Conservation (phyloP, 2,329 filamentous ascomycete species). For the Fusarium torreyae region DNA sequence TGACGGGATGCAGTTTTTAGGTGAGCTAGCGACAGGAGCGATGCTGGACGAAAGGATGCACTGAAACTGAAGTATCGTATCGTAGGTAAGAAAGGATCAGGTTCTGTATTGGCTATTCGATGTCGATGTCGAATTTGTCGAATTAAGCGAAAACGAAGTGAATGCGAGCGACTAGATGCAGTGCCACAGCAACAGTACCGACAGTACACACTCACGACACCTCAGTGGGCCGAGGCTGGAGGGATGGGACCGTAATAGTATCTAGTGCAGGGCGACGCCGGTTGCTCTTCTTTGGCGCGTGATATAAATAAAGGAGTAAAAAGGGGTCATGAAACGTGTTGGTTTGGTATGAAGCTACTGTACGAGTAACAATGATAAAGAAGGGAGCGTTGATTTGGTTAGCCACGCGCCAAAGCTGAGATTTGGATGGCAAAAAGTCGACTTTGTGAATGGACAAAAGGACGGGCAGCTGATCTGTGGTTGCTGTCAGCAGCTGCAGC, state of each 20-base stretch:
- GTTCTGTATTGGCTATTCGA: not conserved
- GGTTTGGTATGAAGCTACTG: conserved; percentile 16
- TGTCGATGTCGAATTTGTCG: not conserved
- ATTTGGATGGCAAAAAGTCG: conserved; percentile 28
- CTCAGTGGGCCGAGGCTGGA: conserved; percentile 28
- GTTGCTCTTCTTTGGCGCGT: conserved; percentile 28
- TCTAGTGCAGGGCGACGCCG: conserved; percentile 22
- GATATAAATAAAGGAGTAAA: conserved; percentile 25
- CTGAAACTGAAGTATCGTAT: conserved; percentile 5
- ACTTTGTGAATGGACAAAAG: conserved; percentile 27
- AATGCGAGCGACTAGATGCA: conserved; percentile 16
- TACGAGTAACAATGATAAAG: conserved; percentile 13
- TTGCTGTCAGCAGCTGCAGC: conserved; percentile 33
- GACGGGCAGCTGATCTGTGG: conserved; percentile 36
- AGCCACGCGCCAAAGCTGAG: conserved; percentile 34
- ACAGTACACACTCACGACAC: conserved; percentile 27
- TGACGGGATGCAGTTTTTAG: conserved; percentile 13
- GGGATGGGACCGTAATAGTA: conserved; percentile 23
- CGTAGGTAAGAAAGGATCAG: conserved; percentile 17
- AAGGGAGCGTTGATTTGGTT: conserved; percentile 11
- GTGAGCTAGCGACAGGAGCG: conserved; percentile 14
- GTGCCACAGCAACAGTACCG: conserved; percentile 25
- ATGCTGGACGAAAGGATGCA: conserved; percentile 6
- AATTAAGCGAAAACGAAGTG: conserved; percentile 37
- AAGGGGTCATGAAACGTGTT: conserved; percentile 22